These are phyloP conservation scores for Scedosporium aurantiacum DNA, from an alignment of 2,329 filamentous ascomycete genomes.

Conservation along the genomic window DNA sequence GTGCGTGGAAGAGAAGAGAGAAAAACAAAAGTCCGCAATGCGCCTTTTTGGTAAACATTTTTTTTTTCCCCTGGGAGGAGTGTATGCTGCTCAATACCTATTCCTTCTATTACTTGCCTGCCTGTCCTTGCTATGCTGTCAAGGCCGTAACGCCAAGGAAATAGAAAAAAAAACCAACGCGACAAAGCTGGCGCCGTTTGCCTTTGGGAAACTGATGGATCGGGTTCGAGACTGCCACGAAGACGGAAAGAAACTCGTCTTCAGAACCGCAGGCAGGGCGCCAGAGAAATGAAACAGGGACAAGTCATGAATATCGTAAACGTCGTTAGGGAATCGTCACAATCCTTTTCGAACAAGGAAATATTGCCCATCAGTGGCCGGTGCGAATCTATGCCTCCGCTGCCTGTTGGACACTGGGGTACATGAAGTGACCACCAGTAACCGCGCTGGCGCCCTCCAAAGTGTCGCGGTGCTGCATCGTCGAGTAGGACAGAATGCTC, in stretches of 20 bases:
- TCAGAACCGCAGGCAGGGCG: too few species aligned
- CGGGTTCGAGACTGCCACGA: too few species aligned
- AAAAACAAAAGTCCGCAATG: constrained; percentile 1
- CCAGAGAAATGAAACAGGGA: neutral
- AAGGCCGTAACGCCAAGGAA: neutral
- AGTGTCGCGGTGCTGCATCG: neutral
- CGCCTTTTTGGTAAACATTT: neutral
- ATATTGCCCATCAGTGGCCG: neutral
- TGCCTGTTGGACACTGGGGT: neutral
- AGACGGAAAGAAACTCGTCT: too few species aligned
- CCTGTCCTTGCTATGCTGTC: neutral
- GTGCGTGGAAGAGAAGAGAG: constrained; percentile 2
- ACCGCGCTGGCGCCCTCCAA: neutral
- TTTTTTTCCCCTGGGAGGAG: neutral
- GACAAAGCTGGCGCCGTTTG: neutral
- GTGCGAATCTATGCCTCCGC: neutral
- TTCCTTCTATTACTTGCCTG: neutral
- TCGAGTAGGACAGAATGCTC: neutral
- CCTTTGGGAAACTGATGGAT: too few species aligned
- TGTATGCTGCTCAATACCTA: neutral
- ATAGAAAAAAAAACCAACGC: neutral
- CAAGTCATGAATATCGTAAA: constrained; percentile 4
- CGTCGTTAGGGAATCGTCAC: constrained; percentile 1
- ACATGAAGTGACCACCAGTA: neutral
- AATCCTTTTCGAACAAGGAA: neutral